phyloP scores from a whole-genome alignment of 202 grass and related monocot genomes.

The Hordeum pubiflorum region DNA sequence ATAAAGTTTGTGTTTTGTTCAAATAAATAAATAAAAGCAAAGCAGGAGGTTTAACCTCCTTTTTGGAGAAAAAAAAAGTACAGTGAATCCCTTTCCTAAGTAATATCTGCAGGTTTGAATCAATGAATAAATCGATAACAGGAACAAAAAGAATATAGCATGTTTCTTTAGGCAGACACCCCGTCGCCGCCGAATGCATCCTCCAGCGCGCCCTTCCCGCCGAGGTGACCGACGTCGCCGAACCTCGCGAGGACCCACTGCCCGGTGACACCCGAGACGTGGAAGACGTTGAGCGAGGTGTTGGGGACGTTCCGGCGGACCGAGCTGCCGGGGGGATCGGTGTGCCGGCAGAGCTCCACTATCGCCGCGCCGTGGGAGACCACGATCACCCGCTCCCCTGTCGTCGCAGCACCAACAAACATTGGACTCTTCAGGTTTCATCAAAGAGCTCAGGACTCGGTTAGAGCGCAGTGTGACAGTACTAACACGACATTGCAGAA shows the following conservation, averaged over 20 bases:
- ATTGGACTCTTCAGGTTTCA: too few species aligned
- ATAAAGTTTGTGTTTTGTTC: neutral
- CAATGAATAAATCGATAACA: too few species aligned
- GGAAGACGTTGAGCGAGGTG: conserved; percentile 44
- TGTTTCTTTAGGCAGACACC: conserved; percentile 19
- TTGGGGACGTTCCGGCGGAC: conserved; percentile 35
- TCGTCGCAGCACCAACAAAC: neutral
- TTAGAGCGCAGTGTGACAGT: neutral
- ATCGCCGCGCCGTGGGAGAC: conserved; percentile 57
- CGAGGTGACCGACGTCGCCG: conserved; percentile 36
- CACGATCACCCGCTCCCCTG: conserved; percentile 57
- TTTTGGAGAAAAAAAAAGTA: too few species aligned
- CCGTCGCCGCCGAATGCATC: conserved; percentile 39
- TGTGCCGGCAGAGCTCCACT: conserved; percentile 43
- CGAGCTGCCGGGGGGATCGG: conserved; percentile 23
- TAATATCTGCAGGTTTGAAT: too few species aligned
- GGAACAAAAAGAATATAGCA: too few species aligned
- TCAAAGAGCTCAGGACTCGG: neutral
- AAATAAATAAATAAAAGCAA: neutral
- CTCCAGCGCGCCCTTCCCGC: conserved; percentile 7
- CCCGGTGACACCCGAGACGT: conserved; percentile 14
- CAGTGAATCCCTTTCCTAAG: too few species aligned
- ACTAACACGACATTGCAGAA: neutral
- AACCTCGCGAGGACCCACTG: conserved; percentile 39
- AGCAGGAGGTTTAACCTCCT: too few species aligned